Evolutionary conservation across 2,329 filamentous ascomycete species (phyloP), one percentile per base, ranked within the genome.

Genomic region (Harringtonia aguacate): DNA sequence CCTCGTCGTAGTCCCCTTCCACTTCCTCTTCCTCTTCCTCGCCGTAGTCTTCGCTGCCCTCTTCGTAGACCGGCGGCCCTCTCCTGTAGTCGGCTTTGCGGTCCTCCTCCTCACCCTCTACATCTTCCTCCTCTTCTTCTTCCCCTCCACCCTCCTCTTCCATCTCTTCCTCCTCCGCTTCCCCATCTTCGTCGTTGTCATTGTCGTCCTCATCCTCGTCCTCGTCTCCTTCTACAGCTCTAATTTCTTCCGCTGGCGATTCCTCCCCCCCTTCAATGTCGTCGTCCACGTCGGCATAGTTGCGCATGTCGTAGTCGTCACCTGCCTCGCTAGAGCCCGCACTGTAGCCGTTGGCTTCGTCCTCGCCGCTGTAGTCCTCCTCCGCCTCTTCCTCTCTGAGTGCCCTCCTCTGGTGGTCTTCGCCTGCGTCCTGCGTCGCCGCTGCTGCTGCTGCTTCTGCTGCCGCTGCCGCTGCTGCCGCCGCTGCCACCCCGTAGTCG

Each of bases 231-330:
- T 45, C 50, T 7, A 50, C 46, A 1, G 39, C 46, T 1, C 42
- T 46, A 3, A 52, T 52, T 15, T 40, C 41, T 3, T 31, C 29
- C 15, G 45, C 44, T 8, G 45, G 35, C 13, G 41, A 30, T 12
- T 28, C 20, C 1, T 42, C 44, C 15, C 46, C 37, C 30, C 44
- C 49, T 28, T 52, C 48, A 9, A 51, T 44, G 20, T 56, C 54
- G 36, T 62, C 58, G 12, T 62, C 60, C 8, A 56, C 41, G 15
- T 56, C 49, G n/a, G 45, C 52, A n/a, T 59, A 57, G 28, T 54
- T 55, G n/a, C 56, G 48, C 47, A 55, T 52, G 9, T 59, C 58
- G 43, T 59, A 59, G 39, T 61, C 58, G 24, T 56, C 53, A 8
- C 53, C 51, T 8, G 53, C 48, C 3, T 53, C 46, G 14, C 50